Percentiles rank a stretch among this genome's conserved stretches.
Conservation (phyloP, 495 filamentous ascomycete species). For the Niebla homalea region DNA sequence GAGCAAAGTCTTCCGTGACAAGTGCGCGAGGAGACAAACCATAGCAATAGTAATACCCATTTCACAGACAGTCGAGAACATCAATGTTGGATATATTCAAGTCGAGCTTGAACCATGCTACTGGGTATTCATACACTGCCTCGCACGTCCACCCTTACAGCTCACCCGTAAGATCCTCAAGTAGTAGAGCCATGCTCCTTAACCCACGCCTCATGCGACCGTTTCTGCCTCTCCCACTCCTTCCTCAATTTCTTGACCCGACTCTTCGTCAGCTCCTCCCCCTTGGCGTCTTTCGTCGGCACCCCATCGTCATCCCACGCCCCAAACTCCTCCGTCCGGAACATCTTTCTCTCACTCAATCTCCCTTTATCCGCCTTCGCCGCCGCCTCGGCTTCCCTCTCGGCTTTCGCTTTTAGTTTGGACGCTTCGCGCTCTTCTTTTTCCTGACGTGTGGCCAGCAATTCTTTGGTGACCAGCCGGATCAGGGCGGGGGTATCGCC, state of each 20-base stretch:
- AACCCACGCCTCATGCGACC: conserved; percentile 58
- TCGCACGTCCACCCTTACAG: no score
- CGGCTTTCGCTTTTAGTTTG: conserved; percentile 48
- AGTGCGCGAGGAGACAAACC: no score
- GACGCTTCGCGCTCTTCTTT: conserved; percentile 41
- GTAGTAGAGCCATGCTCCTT: conserved; percentile 8
- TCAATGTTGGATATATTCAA: no score
- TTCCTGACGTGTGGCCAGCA: conserved; percentile 59
- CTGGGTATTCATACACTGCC: no score
- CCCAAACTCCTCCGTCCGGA: conserved; percentile 57
- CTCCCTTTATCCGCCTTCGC: conserved; percentile 60
- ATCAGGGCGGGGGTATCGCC: conserved; percentile 58
- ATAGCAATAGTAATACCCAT: no score
- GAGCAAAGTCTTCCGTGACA: no score
- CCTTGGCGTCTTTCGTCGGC: conserved; percentile 61
- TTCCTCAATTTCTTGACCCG: conserved; percentile 75
- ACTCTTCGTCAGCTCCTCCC: conserved; percentile 71
- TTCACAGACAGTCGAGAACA: no score
- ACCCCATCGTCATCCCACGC: conserved; percentile 83
- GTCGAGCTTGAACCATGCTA: no score
- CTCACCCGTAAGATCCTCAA: no score
- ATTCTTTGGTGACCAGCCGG: conserved; percentile 61
- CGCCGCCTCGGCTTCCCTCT: conserved; percentile 41
- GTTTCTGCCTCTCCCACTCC: conserved; percentile 88
- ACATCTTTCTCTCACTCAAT: conserved; percentile 54